These are phyloP conservation scores for Leccinum fibrillosum DNA, from an alignment of 768 basidiomycete genomes.

Conservation along the genomic window DNA sequence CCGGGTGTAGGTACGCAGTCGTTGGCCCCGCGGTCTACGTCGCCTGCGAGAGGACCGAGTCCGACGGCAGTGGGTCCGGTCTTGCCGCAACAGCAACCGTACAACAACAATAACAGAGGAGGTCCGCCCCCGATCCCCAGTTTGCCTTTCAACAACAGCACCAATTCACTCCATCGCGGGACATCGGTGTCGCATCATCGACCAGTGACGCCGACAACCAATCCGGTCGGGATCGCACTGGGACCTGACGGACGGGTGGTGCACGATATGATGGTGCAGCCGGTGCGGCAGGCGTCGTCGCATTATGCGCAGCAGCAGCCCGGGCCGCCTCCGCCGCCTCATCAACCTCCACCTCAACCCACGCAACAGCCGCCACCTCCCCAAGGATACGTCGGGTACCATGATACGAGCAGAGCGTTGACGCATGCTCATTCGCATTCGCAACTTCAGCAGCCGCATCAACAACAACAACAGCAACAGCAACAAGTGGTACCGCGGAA, in stretches of 20 bases:
- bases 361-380: slow-evolving; percentile 6
- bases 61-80: slow-evolving; percentile 7
- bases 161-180: slow-evolving; percentile 8
- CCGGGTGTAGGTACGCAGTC: slow-evolving; percentile 80
- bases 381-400: slow-evolving; percentile 21
- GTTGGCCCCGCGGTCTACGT: slow-evolving; percentile 60
- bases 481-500: slow-evolving; percentile 12
- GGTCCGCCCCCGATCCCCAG: not conserved
- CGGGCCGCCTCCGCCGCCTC: not conserved
- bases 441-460: slow-evolving; percentile 22
- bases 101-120: slow-evolving; percentile 6
- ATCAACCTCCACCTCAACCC: slow-evolving; percentile 2
- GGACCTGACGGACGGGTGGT: slow-evolving; percentile 79
- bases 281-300: slow-evolving; percentile 1
- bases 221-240: slow-evolving; percentile 77
- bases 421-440: slow-evolving; percentile 31
- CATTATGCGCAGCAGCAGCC: slow-evolving; percentile 12
- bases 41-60: slow-evolving; percentile 40
- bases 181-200: slow-evolving; percentile 31
- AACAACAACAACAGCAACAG: slow-evolving; percentile 23
- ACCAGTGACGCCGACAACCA: slow-evolving; percentile 65
- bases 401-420: slow-evolving; percentile 27
- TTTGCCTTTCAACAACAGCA: slow-evolving; percentile 3
- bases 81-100: slow-evolving; percentile 1
- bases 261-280: slow-evolving; percentile 68